These are phyloP conservation scores for Salix brachista DNA, from an alignment of 345 rosid species.

Conservation along the genomic window DNA sequence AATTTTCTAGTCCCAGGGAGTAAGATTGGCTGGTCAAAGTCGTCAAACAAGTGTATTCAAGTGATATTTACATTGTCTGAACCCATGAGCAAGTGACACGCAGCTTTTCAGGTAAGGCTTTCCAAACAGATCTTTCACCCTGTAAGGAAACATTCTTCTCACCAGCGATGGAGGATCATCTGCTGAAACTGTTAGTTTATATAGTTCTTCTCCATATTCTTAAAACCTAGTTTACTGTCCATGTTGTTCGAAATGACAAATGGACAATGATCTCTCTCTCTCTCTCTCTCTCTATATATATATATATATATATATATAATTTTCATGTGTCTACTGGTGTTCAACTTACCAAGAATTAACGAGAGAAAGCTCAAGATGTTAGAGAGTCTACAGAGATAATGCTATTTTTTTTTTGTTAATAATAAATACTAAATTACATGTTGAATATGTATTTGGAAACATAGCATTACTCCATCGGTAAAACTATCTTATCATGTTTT, in stretches of 20 bases:
- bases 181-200: conserved; percentile 56
- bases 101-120: conserved; percentile 86
- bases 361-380: conserved; percentile 60
- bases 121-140: conserved; percentile 73
- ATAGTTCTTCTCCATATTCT: conserved; percentile 1
- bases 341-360: conserved; percentile 62
- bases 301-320: not conserved
- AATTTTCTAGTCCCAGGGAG: not conserved
- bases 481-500: too few relatives aligned
- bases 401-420: too few relatives aligned
- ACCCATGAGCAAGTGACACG: conserved; percentile 58
- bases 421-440: too few relatives aligned
- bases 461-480: too few relatives aligned
- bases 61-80: not conserved
- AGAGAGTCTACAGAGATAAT: too few relatives aligned
- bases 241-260: conserved; percentile 17
- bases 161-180: conserved; percentile 67
- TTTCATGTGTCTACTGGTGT: too few relatives aligned
- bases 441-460: too few relatives aligned
- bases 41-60: not conserved
- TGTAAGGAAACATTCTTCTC: conserved; percentile 88
- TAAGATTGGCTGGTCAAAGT: not conserved
- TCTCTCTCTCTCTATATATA: not conserved
- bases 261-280: not conserved
- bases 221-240: not conserved